Evolutionary conservation across 768 basidiomycete genomes (phyloP).

Genomic region (Pilatotrama ljubarskyi): DNA sequence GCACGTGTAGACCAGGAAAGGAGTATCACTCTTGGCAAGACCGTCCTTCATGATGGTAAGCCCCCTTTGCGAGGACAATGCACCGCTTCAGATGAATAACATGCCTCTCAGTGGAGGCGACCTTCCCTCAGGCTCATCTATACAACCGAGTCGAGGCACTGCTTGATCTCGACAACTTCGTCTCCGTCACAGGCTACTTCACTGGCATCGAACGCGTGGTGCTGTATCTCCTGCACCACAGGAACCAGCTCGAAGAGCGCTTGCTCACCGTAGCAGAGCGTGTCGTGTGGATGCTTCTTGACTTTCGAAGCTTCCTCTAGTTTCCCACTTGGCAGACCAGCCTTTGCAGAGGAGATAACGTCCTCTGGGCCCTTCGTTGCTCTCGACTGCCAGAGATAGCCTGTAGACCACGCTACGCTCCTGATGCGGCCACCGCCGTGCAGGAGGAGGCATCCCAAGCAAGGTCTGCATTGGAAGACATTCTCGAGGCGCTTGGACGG

Average conservation of each 20-base stretch:
- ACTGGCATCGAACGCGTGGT: background rate
- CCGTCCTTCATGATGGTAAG: constrained; percentile 6
- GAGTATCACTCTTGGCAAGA: background rate
- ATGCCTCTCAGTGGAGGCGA: constrained; percentile 1
- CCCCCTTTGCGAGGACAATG: background rate
- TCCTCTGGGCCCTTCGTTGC: constrained; percentile 2
- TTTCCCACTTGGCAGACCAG: background rate
- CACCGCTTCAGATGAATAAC: too few relatives aligned
- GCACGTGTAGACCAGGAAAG: constrained; percentile 1
- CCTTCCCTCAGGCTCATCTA: background rate
- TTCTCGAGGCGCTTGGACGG: background rate
- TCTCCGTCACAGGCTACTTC: constrained; percentile 7
- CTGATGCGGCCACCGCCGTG: background rate
- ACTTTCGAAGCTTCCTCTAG: background rate
- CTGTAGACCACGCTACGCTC: background rate
- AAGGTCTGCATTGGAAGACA: background rate
- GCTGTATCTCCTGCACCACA: constrained; percentile 9
- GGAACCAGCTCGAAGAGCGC: background rate
- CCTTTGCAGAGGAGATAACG: background rate
- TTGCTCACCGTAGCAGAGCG: background rate
- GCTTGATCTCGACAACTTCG: constrained; percentile 4
- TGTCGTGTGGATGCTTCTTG: background rate
- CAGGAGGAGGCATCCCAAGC: background rate
- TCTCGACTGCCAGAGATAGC: constrained; percentile 3
- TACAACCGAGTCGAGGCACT: background rate